Base-by-base conservation (phyloP, 1,284 basidiomycete genomes). In the Bjerkandera adusta region DNA sequence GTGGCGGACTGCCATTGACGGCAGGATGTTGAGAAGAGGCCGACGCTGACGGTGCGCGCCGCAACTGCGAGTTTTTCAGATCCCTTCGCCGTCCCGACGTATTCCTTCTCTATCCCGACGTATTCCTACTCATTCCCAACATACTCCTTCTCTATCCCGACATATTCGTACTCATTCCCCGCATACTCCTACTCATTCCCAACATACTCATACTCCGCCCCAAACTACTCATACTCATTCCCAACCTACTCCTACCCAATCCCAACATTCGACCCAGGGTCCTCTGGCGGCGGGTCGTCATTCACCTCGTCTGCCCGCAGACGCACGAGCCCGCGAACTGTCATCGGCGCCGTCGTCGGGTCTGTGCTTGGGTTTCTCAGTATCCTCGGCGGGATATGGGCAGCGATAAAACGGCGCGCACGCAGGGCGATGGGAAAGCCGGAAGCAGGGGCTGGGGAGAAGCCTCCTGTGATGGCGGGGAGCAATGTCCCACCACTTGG, bases 301-400 rank as follows among this genome's bases (percentile, higher is more conserved):
- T 21, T 10, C 15, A 16, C 13, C 5, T 20, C 13, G 39, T 20
- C 1, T 30, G 8, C 20, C 13, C 30, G 29, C 4, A 16, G 12
- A 12, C 22, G 20, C 20, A 38, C 15, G 15, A 36, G 21, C 18
- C 24, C 36, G 16, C 42, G 43, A 29, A 43, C 38, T 2, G 38
- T 48, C 40, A 34, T 37, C 20, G 46, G 46, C n/a, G 39, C 40
- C 7, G 40, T 48, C 24, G 40, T 42, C 8, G 46, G 46, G 6
- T 40, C 36, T 16, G 46, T 48, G 5, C 16, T 34, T 0, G 46
- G 46, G 11, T 37, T 48, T 16, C 36, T 48, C 26, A 26, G 20
- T 5, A 22, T 48, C 16, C 13, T 48, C 10, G 35, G 46, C 24
- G 46, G 40, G 18, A 27, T 48, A 21, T 48, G 46, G 46, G 46